Percentiles rank a stretch among this genome's conserved stretches.
phyloP scores from a whole-genome alignment of 768 basidiomycete genomes.

The Leccinum sublutescens region DNA sequence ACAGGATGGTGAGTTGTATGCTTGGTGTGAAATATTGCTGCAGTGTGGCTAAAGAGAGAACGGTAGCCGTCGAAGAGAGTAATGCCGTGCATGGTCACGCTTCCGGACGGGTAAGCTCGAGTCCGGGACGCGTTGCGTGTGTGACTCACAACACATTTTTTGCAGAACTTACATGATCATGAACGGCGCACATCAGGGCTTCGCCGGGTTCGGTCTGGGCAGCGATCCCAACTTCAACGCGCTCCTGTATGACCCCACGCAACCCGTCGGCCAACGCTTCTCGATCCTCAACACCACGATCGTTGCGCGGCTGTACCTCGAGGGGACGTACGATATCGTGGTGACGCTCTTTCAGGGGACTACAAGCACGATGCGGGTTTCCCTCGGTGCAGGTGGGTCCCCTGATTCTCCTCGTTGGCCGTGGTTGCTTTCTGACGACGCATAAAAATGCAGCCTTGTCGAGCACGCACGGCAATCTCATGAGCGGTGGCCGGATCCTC shows the following conservation, averaged over 20 bases:
- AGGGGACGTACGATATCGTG: slow-evolving; percentile 54
- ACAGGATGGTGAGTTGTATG: slow-evolving; percentile 65
- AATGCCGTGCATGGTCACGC: slow-evolving; percentile 70
- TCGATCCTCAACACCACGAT: slow-evolving; percentile 67
- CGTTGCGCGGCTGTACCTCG: slow-evolving; percentile 70
- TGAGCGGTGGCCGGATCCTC: slow-evolving; percentile 63
- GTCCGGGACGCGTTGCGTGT: too few species aligned
- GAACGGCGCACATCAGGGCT: slow-evolving; percentile 70
- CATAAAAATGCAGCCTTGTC: slow-evolving; percentile 49
- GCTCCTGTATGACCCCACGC: slow-evolving; percentile 65
- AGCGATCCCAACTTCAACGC: slow-evolving; percentile 61
- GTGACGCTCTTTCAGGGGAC: slow-evolving; percentile 41
- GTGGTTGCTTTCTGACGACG: too few species aligned
- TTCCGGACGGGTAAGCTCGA: slow-evolving; percentile 43
- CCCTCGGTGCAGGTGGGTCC: slow-evolving; percentile 61
- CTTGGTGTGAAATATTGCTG: slow-evolving; percentile 38
- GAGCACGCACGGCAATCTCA: slow-evolving; percentile 75
- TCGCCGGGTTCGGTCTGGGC: slow-evolving; percentile 73
- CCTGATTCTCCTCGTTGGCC: too few species aligned
- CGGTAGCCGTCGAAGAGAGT: slow-evolving; percentile 66
- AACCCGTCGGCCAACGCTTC: slow-evolving; percentile 58
- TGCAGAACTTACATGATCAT: slow-evolving; percentile 75
- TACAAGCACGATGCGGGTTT: slow-evolving; percentile 52
- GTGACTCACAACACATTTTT: slow-evolving; percentile 14
- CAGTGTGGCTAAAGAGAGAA: background rate